Base-by-base conservation (phyloP, 2,329 filamentous ascomycete species). In the Elsinoe fawcettii region DNA sequence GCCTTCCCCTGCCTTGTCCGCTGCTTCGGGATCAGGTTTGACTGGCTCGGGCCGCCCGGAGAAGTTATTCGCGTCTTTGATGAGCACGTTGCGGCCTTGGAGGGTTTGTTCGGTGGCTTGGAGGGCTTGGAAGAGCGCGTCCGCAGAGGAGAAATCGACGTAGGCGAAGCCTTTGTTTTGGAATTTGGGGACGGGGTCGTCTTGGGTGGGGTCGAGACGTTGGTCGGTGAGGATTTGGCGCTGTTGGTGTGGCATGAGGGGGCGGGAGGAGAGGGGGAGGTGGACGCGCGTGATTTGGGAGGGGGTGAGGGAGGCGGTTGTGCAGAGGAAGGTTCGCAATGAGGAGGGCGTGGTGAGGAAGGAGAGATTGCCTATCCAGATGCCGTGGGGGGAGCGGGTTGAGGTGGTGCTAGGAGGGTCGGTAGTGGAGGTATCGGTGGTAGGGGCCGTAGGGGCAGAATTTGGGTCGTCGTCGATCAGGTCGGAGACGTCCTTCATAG, bases 291-390 rank as follows among this genome's bases (percentile, higher is more conserved):
- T 95, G 63, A 99, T 93, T 60, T 84, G 81, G 51, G 83, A 80
- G 57, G 83, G 79, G 9, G 68, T 66, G 59, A 81, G 77, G 16
- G 69, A 66, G 5, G 84, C 84, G 68, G 84, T 82, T 36, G 84
- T 80, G 32, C 86, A 80, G n/a, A 99, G 75, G 80, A 95, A 97
- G 60, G 80, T 81, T 66, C 86, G 84, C 51, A 99, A 75, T 61
- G 90, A 84, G 11, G 82, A 76, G 59, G 86, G 84, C 44, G 87
- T 93, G 39, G 86, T 77, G 47, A 81, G 83, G 77, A 92, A 99
- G n/a, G 87, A 83, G 61, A 99, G 74, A 72, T 99, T 99, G 65
- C 95, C 93, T 65, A 99, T 88, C 93, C 93, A 99, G 63, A 99
- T 83, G 61, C 90, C 89, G 71, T 90, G 84, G 16, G 88, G 84